Evolutionary conservation across 2,329 filamentous ascomycete genomes (phyloP).

Genomic region (Akanthomyces uredinophilus): DNA sequence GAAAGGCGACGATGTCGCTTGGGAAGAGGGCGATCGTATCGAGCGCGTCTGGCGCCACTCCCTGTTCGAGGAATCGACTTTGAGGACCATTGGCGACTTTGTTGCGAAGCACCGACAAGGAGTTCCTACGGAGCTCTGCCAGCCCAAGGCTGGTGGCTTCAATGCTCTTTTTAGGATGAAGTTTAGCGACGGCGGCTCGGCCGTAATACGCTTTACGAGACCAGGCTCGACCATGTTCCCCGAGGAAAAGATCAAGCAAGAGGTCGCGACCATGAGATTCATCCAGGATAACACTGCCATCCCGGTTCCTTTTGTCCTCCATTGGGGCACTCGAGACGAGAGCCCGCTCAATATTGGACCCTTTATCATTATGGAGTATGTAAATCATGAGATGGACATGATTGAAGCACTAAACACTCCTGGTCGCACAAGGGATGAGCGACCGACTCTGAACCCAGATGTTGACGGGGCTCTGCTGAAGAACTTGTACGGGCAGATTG

Average conservation of each 20-base stretch:
- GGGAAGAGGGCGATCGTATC: neutral
- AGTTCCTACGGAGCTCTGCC: neutral
- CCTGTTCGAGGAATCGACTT: neutral
- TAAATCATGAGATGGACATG: conserved; percentile 8
- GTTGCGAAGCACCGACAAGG: neutral
- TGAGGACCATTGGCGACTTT: neutral
- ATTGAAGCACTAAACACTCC: neutral
- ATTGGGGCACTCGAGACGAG: conserved; percentile 16
- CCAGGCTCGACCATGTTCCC: conserved; percentile 16
- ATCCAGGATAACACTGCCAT: conserved; percentile 17
- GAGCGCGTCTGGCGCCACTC: neutral
- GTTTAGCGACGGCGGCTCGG: neutral
- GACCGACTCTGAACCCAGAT: neutral
- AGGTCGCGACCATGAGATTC: conserved; percentile 15
- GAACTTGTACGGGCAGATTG: neutral
- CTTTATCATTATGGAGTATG: conserved; percentile 18
- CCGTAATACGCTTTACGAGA: conserved; percentile 12
- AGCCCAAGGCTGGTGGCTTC: neutral
- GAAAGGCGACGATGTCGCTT: neutral
- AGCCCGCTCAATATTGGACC: conserved; percentile 17
- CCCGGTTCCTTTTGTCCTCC: conserved; percentile 15
- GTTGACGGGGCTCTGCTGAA: neutral
- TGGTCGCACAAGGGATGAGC: neutral
- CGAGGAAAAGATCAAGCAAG: conserved; percentile 15
- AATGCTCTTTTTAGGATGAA: conserved; percentile 1